A percentile compares a stretch with the other conserved stretches of the same genome.
phyloP scores from a whole-genome alignment of 2,329 filamentous ascomycete genomes.

The Neofusicoccum sp. region DNA sequence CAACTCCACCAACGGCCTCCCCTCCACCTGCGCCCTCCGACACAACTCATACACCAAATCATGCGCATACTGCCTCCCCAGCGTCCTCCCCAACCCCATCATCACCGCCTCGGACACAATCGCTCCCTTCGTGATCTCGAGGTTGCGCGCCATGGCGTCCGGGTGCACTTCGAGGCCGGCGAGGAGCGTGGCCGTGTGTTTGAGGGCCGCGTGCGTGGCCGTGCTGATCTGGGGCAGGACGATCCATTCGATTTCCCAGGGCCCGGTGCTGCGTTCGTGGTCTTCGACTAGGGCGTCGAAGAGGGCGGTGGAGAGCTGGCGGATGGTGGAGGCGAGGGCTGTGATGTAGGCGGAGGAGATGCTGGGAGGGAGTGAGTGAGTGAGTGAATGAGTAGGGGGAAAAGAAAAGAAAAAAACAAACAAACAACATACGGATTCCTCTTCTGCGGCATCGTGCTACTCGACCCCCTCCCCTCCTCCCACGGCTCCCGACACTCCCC shows the following conservation, averaged over 20 bases:
- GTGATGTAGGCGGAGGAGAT: slow-evolving; percentile 30
- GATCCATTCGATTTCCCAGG: slow-evolving; percentile 35
- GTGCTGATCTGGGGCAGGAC: slow-evolving; percentile 30
- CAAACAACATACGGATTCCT: too few relatives aligned
- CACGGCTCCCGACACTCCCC: slow-evolving; percentile 38
- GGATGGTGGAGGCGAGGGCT: slow-evolving; percentile 27
- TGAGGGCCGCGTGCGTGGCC: slow-evolving; percentile 25
- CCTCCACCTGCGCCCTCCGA: not conserved
- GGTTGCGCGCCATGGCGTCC: slow-evolving; percentile 25
- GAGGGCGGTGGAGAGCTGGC: slow-evolving; percentile 25
- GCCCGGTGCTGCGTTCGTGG: slow-evolving; percentile 31
- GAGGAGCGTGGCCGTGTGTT: slow-evolving; percentile 27
- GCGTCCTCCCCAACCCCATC: slow-evolving; percentile 35
- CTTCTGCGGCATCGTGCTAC: slow-evolving; percentile 56
- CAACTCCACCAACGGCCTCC: slow-evolving; percentile 19
- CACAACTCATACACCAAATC: not conserved
- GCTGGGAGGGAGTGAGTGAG: too few relatives aligned
- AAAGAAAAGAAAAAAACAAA: too few relatives aligned
- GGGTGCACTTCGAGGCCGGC: slow-evolving; percentile 28
- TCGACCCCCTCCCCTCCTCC: slow-evolving; percentile 54
- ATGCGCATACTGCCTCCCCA: slow-evolving; percentile 34
- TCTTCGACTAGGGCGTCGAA: slow-evolving; percentile 32
- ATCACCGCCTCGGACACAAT: slow-evolving; percentile 41
- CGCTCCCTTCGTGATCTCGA: slow-evolving; percentile 34
- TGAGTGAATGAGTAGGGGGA: too few relatives aligned